Percentiles rank a stretch among this genome's conserved stretches.
These are phyloP conservation scores for Cronartium ribicola DNA, from an alignment of 1,284 basidiomycete genomes.

Conservation along the genomic window DNA sequence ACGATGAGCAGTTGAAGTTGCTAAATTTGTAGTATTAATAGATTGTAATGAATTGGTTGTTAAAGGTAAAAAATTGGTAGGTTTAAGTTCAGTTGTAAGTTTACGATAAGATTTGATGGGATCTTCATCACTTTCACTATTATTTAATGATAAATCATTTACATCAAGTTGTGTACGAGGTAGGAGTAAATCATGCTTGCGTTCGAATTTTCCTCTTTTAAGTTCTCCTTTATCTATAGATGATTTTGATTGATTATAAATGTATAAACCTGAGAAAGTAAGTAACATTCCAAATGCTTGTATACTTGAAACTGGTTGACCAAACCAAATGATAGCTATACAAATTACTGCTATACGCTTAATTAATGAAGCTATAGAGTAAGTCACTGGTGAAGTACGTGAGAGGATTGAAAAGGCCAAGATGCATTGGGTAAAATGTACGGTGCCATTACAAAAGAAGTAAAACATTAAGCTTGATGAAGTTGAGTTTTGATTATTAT, in stretches of 20 bases:
- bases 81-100: not conserved
- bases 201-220: constrained; percentile 76
- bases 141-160: not conserved
- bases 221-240: constrained; percentile 91
- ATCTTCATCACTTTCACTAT: not conserved
- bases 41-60: too few species aligned
- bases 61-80: not conserved
- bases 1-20: too few species aligned
- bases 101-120: not conserved
- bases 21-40: too few species aligned
- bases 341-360: constrained; percentile 98
- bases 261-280: constrained; percentile 84
- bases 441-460: constrained; percentile 85
- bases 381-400: constrained; percentile 94
- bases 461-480: constrained; percentile 58
- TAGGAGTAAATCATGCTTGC: constrained; percentile 66
- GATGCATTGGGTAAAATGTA: constrained; percentile 95
- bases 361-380: constrained; percentile 94
- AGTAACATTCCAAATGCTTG: constrained; percentile 82
- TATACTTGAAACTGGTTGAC: constrained; percentile 73
- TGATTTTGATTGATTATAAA: constrained; percentile 91
- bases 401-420: constrained; percentile 94
- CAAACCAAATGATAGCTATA: constrained; percentile 96
- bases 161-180: constrained; percentile 58
- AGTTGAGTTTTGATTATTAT: constrained; percentile 44